Evolutionary conservation across 345 rosid species (phyloP).

Genomic region (Laguncularia racemosa): DNA sequence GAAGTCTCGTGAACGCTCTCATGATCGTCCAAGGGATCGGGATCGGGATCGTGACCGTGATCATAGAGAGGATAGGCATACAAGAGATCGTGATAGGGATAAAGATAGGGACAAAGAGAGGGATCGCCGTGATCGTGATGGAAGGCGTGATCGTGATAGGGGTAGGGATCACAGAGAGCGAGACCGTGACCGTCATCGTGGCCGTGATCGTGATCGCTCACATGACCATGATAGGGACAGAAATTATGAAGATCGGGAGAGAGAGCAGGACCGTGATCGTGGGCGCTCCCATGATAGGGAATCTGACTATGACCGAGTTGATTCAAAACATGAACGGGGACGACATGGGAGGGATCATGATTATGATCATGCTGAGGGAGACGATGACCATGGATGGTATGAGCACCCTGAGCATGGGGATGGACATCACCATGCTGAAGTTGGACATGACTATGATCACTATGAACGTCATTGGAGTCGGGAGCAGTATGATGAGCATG

Average conservation of each 20-base stretch:
- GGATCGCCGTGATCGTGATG: slow-evolving; percentile 49
- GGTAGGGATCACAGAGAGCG: slow-evolving; percentile 35
- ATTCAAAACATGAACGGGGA: slow-evolving; percentile 51
- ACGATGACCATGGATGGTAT: slow-evolving; percentile 44
- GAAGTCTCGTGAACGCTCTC: slow-evolving; percentile 69
- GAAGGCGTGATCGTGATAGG: slow-evolving; percentile 31
- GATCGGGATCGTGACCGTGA: slow-evolving; percentile 89
- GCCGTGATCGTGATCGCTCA: slow-evolving; percentile 43
- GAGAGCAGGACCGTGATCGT: slow-evolving; percentile 47
- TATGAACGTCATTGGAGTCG: slow-evolving; percentile 48
- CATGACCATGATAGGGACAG: slow-evolving; percentile 35
- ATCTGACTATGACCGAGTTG: slow-evolving; percentile 47
- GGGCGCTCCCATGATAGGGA: slow-evolving; percentile 63
- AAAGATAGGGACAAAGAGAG: slow-evolving; percentile 51
- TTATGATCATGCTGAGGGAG: slow-evolving; percentile 42
- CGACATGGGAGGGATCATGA: slow-evolving; percentile 43
- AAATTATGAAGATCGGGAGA: slow-evolving; percentile 42
- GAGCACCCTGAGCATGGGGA: slow-evolving; percentile 47
- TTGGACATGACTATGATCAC: slow-evolving; percentile 36
- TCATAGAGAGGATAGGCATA: slow-evolving; percentile 74
- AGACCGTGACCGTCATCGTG: slow-evolving; percentile 49
- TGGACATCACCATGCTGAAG: slow-evolving; percentile 39
- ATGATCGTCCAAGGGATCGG: slow-evolving; percentile 68
- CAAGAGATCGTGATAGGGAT: slow-evolving; percentile 66
- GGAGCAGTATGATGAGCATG: slow-evolving; percentile 31